Evolutionary conservation across 2,329 filamentous ascomycete species (phyloP), one percentile per base, ranked within the genome.

Genomic region (Helotiales sp.): DNA sequence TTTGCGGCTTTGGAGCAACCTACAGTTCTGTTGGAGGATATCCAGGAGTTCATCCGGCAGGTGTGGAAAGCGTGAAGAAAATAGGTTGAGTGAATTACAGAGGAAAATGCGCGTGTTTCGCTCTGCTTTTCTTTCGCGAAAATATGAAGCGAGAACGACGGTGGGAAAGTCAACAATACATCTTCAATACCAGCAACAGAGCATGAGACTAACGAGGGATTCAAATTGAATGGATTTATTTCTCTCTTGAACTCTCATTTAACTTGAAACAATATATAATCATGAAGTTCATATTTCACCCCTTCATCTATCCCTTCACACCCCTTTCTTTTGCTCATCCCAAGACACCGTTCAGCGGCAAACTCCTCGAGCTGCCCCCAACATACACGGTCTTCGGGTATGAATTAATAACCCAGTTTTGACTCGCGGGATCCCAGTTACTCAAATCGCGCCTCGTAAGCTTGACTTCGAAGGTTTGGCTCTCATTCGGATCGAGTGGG

Each of bases 371-470:
- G 13, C 73, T 74, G 1, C 63, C 43, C 1, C 76, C 76, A 0
- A 78, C 73, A 69, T 71, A 74, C 15, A 76, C 75, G 22, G 66
- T 76, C 74, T 78, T 78, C 0, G 72, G 73, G 58, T 70, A 74
- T 4, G 20, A 7, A 30, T 64, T 75, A n/a, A 77, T 50, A 60
- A 93, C 85, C 94, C 95, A 97, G 82, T 97, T 90, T 83, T 97
- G 94, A 15, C 81, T 78, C 1, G 75, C 84, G 0, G 86, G 81
- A 72, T 97, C 92, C 94, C 94, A 97, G 81, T 93, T 96, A 77
- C 90, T 93, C 64, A 98, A 74, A 77, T 98, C 95, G 61, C 93
- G 87, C 43, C 94, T 86, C 3, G 90, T 96, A 63, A 98, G 79
- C 13, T 88, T 84, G 0, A 87, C 89, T 1, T 79, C 83, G 82